Evolutionary conservation across 257 asterid genomes (phyloP), one percentile per base, ranked within the genome.

Genomic region (Rhazya stricta): DNA sequence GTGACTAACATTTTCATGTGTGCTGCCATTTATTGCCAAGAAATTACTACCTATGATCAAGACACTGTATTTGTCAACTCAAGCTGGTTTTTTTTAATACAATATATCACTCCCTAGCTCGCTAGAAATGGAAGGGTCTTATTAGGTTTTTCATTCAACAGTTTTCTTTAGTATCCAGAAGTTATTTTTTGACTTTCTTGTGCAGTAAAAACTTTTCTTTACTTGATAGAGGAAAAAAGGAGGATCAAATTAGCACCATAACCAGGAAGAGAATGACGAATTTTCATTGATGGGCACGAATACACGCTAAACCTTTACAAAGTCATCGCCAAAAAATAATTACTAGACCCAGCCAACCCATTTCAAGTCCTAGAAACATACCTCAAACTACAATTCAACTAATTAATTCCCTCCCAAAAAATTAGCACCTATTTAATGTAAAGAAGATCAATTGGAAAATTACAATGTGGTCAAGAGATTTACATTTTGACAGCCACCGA

Each of bases 351-450:
- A 66, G n/a, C 1, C 7, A 34, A 34, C 42, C 34, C 45, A 37
- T 37, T 66, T 25, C 5, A 21, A 34, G 69, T 34, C 46, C 69
- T 34, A 36, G 36, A 63, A 60, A 46, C 45, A 42, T 69, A 0
- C 27, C 9, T 18, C 39, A 9, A 68, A 48, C 73, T 37, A 56
- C 63, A 69, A 18, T 69, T 69, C 42, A 37, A 23, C 67, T 37
- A 66, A 71, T 70, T 37, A 66, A 71, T 70, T 61, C 46, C 67
- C 69, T 5, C 57, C 62, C 61, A 72, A 70, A 71, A 50, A 62
- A n/a, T n/a, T 27, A n/a, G 50, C 11, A 7, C 36, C 62, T 29
- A 39, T 18, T 0, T 10, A 34, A 9, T 3, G 34, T 51, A 18
- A 77, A 41, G 11, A 46, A 36, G 25, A 71, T 46, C 13, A 16